Base-by-base conservation (phyloP, 2,329 filamentous ascomycete species). In the Saccharata proteae region DNA sequence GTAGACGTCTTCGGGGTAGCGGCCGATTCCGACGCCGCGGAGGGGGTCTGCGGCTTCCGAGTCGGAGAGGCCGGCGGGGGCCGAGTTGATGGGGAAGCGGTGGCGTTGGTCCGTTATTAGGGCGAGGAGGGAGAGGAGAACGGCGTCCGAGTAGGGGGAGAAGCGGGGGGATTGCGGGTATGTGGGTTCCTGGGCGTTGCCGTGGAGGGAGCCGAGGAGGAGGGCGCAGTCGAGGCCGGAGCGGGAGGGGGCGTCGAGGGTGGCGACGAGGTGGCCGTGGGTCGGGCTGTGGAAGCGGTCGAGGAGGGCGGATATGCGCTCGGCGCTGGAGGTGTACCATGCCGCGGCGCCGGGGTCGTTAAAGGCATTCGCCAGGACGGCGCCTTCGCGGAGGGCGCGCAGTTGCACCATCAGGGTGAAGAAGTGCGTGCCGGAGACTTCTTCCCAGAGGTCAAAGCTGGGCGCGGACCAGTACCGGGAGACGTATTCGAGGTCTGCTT, bases 1-100 rank as follows among this genome's bases (percentile, higher is more conserved):
- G 40, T 59, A 59, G 1, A 49, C 44, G 38, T 62, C 59, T 43
- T 62, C 59, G 1, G 57, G 57, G 36, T 62, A 62, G 26, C 59
- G 49, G 12, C 59, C 59, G 6, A 62, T 37, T 2, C 52, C 58
- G 16, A 49, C 51, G 21, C 54, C 55, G 14, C 82, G 74, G 65
- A 90, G 88, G 0, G 79, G 76, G 50, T 88, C 57, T 17, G 18
- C 37, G 29, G 22, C 40, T 19, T 19, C 27, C 25, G 15, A 34
- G 37, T 12, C 34, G 2, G 39, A 23, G 15, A 42, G 36, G 3
- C 34, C 29, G 13, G 43, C 32, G 38, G 36, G 37, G 40, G 47
- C 40, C 38, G 42, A 32, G 34, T 59, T 59, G 40, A 60, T 56
- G 2, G 58, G 52, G 37, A 55, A 58, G 14, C 55, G 51, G 22